phyloP scores from a whole-genome alignment of 495 filamentous ascomycete species.

The Aspergillus hancockii region DNA sequence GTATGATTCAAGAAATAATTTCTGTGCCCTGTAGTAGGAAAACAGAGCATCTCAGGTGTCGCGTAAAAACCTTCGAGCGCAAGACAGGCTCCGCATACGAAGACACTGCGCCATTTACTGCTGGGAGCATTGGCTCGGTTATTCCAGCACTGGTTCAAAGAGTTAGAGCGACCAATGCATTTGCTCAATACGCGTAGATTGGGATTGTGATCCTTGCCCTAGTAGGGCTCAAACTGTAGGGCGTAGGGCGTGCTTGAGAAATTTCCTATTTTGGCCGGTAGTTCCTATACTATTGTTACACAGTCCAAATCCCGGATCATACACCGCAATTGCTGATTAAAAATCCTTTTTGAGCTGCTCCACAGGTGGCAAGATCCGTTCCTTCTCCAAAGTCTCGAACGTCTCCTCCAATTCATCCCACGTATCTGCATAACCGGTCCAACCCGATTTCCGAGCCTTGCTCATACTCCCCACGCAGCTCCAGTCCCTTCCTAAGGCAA shows the following conservation, averaged over 20 bases:
- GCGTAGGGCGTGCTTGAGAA: not conserved
- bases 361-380: conserved; percentile 20
- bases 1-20: too few species aligned
- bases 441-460: conserved; percentile 53
- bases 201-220: too few species aligned
- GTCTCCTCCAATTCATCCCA: conserved; percentile 52
- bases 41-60: too few species aligned
- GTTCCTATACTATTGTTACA: too few species aligned
- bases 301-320: not conserved
- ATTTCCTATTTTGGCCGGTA: not conserved
- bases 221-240: not conserved
- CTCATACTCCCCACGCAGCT: conserved; percentile 53
- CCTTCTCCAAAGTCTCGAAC: conserved; percentile 46
- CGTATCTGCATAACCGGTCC: conserved; percentile 44
- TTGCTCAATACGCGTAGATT: too few species aligned
- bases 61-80: too few species aligned
- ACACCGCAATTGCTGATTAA: not conserved
- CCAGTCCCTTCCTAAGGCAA: conserved; percentile 52
- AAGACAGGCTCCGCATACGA: too few species aligned
- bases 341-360: conserved; percentile 20
- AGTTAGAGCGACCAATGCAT: too few species aligned
- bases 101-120: too few species aligned
- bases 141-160: too few species aligned
- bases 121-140: too few species aligned
- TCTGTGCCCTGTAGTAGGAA: too few species aligned